Conservation (phyloP, 352 stramenopile genomes). For the Achlya hypogyna region DNA sequence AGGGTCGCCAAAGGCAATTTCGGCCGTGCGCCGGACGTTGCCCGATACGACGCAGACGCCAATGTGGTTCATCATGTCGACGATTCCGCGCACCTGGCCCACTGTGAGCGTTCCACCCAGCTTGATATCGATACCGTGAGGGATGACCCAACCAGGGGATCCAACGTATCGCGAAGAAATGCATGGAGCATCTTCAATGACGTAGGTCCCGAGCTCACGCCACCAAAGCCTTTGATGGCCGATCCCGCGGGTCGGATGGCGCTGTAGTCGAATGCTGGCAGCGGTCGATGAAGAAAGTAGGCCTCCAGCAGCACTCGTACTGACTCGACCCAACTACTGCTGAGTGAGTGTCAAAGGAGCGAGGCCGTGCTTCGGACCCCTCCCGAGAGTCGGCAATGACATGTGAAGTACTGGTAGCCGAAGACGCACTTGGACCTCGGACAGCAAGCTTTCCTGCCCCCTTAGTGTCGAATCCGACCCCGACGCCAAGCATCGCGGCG, state of each 20-base stretch:
- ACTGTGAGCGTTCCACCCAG: neutral
- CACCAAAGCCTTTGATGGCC: constrained; percentile 88
- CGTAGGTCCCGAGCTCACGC: constrained; percentile 75
- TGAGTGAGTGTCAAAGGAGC: neutral
- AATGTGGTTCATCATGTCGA: constrained; percentile 91
- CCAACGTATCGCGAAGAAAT: constrained; percentile 47
- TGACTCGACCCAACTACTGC: constrained; percentile 72
- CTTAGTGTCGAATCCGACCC: constrained; percentile 91
- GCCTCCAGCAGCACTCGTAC: constrained; percentile 72
- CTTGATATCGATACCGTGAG: constrained; percentile 29
- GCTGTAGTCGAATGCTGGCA: constrained; percentile 71
- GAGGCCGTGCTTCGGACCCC: constrained; percentile 19
- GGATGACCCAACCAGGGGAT: constrained; percentile 32
- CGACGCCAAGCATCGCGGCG: constrained; percentile 89
- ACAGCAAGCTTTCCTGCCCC: constrained; percentile 58
- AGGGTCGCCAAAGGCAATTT: constrained; percentile 91
- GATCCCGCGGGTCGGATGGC: constrained; percentile 67
- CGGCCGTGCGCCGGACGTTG: constrained; percentile 88
- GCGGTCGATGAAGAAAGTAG: constrained; percentile 52
- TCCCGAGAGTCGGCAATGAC: constrained; percentile 54
- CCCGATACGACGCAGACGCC: constrained; percentile 86
- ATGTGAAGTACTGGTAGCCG: constrained; percentile 23
- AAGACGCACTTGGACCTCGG: constrained; percentile 24
- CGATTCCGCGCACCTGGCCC: constrained; percentile 50
- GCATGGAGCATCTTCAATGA: constrained; percentile 68